phyloP scores from a whole-genome alignment of 2,329 filamentous ascomycete genomes.

The Aspergillus caelatus region DNA sequence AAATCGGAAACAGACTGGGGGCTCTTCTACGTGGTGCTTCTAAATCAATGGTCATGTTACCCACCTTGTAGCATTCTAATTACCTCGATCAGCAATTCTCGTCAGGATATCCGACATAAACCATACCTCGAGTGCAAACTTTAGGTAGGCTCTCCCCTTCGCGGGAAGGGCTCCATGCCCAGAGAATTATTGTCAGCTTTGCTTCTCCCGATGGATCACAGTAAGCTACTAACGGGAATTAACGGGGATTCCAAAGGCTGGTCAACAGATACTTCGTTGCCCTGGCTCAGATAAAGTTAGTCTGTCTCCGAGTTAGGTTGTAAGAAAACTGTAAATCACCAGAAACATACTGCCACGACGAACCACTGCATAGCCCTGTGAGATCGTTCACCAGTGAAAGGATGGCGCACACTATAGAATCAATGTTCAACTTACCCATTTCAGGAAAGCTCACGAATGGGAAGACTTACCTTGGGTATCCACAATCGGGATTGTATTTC shows the following conservation, averaged over 20 bases:
- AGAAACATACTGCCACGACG: background rate
- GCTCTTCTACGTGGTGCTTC: background rate
- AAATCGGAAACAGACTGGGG: rapidly evolving
- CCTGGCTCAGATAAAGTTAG: background rate
- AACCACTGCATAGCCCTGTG: background rate
- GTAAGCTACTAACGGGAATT: background rate
- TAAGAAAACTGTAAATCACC: too few species aligned
- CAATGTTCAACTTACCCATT: background rate
- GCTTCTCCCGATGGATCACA: background rate
- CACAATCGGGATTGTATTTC: background rate
- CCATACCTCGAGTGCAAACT: background rate
- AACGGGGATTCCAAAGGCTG: background rate
- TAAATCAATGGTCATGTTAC: background rate
- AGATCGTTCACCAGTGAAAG: background rate
- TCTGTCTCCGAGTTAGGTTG: too few species aligned
- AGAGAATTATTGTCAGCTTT: background rate
- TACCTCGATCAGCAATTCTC: background rate
- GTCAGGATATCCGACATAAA: background rate
- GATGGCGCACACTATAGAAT: background rate
- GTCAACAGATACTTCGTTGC: background rate
- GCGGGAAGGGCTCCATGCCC: background rate
- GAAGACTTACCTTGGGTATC: background rate
- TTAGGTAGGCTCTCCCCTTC: background rate
- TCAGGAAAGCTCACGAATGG: too few species aligned
- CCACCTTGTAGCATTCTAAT: background rate